These are phyloP conservation scores for Malus fusca DNA, from an alignment of 306 rosid species.

Conservation along the genomic window DNA sequence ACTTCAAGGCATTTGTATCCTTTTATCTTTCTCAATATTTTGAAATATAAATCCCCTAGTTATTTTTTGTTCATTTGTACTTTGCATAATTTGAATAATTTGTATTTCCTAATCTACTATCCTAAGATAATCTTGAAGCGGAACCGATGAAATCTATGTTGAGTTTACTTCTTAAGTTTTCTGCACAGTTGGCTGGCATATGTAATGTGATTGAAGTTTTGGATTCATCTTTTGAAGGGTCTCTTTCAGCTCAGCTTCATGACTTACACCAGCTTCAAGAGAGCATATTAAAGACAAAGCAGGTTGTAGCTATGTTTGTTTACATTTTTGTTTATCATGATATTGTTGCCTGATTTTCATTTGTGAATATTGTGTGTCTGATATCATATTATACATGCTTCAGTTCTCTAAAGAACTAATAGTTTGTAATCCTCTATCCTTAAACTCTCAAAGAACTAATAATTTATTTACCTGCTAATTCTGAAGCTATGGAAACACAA, in stretches of 20 bases:
- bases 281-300: constrained; percentile 73
- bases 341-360: constrained; percentile 2
- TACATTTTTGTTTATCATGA: constrained; percentile 6
- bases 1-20: constrained; percentile 89
- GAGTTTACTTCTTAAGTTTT: constrained; percentile 60
- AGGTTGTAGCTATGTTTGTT: constrained; percentile 45
- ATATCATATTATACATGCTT: neutral
- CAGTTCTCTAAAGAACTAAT: neutral
- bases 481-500: neutral
- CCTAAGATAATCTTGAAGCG: constrained; percentile 54
- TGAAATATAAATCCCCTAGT: constrained; percentile 15
- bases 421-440: neutral
- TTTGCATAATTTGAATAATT: neutral
- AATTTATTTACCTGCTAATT: neutral
- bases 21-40: constrained; percentile 2
- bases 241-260: constrained; percentile 77
- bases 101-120: constrained; percentile 31
- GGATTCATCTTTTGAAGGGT: constrained; percentile 78
- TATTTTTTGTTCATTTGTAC: neutral
- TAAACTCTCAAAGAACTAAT: neutral
- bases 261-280: constrained; percentile 81
- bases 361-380: constrained; percentile 1
- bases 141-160: constrained; percentile 46
- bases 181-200: constrained; percentile 61
- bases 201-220: constrained; percentile 85